Base-by-base conservation (phyloP, 202 grass and related monocot genomes). In the Sporobolus alterniflorus region DNA sequence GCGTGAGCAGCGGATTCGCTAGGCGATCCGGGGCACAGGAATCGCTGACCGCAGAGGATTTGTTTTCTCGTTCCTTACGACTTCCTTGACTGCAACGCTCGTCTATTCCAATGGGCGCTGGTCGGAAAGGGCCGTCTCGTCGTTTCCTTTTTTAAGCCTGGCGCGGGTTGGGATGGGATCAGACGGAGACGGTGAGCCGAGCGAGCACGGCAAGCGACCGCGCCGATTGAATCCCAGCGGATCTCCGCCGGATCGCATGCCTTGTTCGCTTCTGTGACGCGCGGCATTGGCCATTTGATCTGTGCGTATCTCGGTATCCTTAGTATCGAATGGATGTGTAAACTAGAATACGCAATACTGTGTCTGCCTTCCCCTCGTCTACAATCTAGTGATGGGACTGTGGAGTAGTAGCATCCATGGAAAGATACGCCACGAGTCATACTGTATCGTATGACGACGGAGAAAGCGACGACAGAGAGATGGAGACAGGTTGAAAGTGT, bases 191-290 rank as follows among this genome's bases (percentile, higher is more conserved):
- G 28, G 59, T 25, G 28, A 74, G 32, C 46, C 34, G 28, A 80
- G 32, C 34, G 28, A 80, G 32, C 67, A 21, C 83, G 47, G 68
- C 84, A 74, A 76, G 82, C 72, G 62, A 84, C 36, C 34, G 5
- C 66, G 21, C 30, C 46, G 0, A 9, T 8, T 13, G n/a, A 11
- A 56, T 66, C 47, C 59, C 29, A 50, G 68, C 66, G 55, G 70
- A 90, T 90, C 88, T 84, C 74, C 43, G 33, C 76, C 9, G 73
- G 65, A 86, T 90, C 83, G 41, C 21, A 4, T 26, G 46, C 18
- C 4, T 73, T 73, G 88, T 76, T 82, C 29, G 57, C 47, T 67
- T 85, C 48, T 72, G 62, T 24, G 31, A 20, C 64, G 55, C 32
- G 21, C 8, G 33, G 5, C 7, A 1, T n/a, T 46, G 40, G 22